phyloP scores from a whole-genome alignment of 306 rosid genomes.

The Alnus rubra region DNA sequence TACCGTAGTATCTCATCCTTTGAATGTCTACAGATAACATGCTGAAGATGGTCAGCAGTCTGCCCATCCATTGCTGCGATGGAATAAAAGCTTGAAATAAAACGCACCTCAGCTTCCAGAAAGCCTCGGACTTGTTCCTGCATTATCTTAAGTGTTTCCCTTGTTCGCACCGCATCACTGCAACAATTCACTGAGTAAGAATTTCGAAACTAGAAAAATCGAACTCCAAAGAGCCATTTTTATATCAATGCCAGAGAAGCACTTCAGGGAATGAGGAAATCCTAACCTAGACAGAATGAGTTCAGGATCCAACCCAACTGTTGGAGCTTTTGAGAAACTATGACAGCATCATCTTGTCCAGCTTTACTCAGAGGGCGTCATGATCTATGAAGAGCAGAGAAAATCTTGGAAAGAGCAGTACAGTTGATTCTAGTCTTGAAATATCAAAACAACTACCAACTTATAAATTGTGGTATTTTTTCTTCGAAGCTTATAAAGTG shows the following conservation, averaged over 20 bases:
- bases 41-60: constrained; percentile 94
- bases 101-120: constrained; percentile 77
- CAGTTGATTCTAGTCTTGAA: constrained; percentile 10
- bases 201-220: constrained; percentile 11
- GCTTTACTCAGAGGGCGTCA: constrained; percentile 90
- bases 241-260: constrained; percentile 13
- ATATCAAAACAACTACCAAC: constrained; percentile 1
- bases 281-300: constrained; percentile 87
- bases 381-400: constrained; percentile 53
- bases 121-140: constrained; percentile 74
- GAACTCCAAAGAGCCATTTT: constrained; percentile 3
- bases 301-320: constrained; percentile 89
- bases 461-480: not conserved
- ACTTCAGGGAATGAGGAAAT: constrained; percentile 14
- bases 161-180: constrained; percentile 81
- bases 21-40: constrained; percentile 68
- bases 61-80: constrained; percentile 99
- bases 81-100: constrained; percentile 90
- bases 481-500: not conserved
- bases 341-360: constrained; percentile 70
- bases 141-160: constrained; percentile 84
- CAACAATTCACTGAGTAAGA: constrained; percentile 32
- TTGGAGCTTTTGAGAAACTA: constrained; percentile 67
- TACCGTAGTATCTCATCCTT: constrained; percentile 72
- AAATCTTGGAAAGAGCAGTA: constrained; percentile 16